Conservation (phyloP, 805 yeast genomes). For the Ogataea sp. region DNA sequence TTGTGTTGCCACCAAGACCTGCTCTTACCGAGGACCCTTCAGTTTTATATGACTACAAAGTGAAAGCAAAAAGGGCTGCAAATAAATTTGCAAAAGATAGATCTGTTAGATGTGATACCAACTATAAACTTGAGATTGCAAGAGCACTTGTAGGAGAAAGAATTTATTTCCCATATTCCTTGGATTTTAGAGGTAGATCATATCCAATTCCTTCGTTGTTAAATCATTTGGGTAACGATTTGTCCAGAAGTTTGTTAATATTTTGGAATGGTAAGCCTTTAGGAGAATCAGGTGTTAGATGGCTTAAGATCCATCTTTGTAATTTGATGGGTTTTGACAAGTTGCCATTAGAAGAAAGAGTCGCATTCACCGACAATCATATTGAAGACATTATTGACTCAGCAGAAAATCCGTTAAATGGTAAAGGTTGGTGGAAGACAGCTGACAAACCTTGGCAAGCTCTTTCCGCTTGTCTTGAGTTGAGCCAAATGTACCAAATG, state of each 20-base stretch:
- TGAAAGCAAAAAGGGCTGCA: slow-evolving; percentile 45
- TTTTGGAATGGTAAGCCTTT: slow-evolving; percentile 73
- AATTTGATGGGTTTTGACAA: slow-evolving; percentile 73
- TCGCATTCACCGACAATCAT: slow-evolving; percentile 48
- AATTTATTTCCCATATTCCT: slow-evolving; percentile 71
- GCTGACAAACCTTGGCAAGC: slow-evolving; percentile 87
- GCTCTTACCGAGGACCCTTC: slow-evolving; percentile 63
- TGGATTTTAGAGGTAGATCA: slow-evolving; percentile 81
- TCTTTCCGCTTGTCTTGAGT: slow-evolving; percentile 60
- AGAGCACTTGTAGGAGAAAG: slow-evolving; percentile 81
- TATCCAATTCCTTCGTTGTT: slow-evolving; percentile 77
- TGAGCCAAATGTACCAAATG: slow-evolving; percentile 50
- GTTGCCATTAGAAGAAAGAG: slow-evolving; percentile 57
- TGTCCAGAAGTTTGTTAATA: slow-evolving; percentile 60
- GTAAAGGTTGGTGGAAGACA: slow-evolving; percentile 55
- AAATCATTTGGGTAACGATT: slow-evolving; percentile 73
- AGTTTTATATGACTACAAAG: slow-evolving; percentile 60
- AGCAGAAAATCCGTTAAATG: slow-evolving; percentile 54
- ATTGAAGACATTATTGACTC: slow-evolving; percentile 45
- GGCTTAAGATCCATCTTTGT: slow-evolving; percentile 73
- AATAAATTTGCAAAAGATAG: slow-evolving; percentile 59
- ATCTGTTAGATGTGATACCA: slow-evolving; percentile 88
- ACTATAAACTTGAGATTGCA: slow-evolving; percentile 91
- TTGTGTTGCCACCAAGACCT: slow-evolving; percentile 48
- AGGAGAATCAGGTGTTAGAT: slow-evolving; percentile 55